A percentile compares a stretch with the other conserved stretches of the same genome.
phyloP scores from a whole-genome alignment of 306 rosid species.

The Lithocarpus polystachyus region DNA sequence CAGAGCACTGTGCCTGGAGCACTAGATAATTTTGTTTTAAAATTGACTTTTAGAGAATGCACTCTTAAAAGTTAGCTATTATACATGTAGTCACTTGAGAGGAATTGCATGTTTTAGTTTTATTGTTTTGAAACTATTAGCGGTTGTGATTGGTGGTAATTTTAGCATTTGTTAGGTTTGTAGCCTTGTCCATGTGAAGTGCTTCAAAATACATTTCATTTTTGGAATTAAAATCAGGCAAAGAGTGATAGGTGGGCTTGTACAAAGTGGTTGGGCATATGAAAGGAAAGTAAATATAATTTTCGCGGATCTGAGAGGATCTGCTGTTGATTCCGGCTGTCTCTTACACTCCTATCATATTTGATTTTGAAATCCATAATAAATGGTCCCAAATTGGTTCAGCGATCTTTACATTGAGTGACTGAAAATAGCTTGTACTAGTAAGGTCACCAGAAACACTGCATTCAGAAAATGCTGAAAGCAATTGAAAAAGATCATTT shows the following conservation, averaged over 20 bases:
- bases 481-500: neutral
- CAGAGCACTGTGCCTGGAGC: no score
- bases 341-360: neutral
- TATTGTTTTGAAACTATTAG: no score
- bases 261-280: neutral
- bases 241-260: neutral
- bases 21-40: no score
- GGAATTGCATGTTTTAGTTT: no score
- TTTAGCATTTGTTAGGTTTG: no score
- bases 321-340: slow-evolving; percentile 16
- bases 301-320: slow-evolving; percentile 16
- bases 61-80: no score
- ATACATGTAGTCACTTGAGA: no score
- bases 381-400: slow-evolving; percentile 44
- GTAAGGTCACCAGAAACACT: slow-evolving; percentile 25
- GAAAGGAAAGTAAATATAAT: slow-evolving; percentile 21
- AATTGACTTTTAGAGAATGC: no score
- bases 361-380: slow-evolving; percentile 17
- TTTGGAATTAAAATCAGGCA: neutral
- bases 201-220: no score
- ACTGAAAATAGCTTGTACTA: slow-evolving; percentile 32
- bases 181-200: no score
- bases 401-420: slow-evolving; percentile 30
- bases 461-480: slow-evolving; percentile 25
- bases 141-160: no score